These are phyloP conservation scores for Aspergillus chevalieri DNA, from an alignment of 2,329 filamentous ascomycete genomes.

Conservation along the genomic window DNA sequence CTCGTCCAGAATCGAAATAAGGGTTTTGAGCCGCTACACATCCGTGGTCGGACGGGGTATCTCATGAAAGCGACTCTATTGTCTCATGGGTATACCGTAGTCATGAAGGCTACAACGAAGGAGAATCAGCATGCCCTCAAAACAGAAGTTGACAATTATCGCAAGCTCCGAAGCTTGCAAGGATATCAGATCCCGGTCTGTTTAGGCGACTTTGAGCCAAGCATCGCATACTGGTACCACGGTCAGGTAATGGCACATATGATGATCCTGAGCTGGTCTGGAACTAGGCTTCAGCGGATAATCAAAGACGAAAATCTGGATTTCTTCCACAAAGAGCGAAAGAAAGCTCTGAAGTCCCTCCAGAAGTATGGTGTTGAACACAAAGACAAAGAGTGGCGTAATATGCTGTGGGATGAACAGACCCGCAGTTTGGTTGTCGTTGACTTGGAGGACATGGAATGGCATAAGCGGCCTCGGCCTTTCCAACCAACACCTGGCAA, in stretches of 20 bases:
- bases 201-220: conserved; percentile 16
- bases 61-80: conserved; percentile 23
- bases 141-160: conserved; percentile 20
- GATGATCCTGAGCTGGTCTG: conserved; percentile 15
- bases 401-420: conserved; percentile 19
- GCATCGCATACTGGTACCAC: conserved; percentile 19
- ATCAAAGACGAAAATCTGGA: conserved; percentile 11
- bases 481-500: conserved; percentile 12
- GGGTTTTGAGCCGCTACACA: conserved; percentile 19
- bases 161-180: conserved; percentile 14
- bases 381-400: conserved; percentile 17
- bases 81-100: conserved; percentile 22
- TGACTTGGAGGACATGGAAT: conserved; percentile 21
- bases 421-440: conserved; percentile 13
- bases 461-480: conserved; percentile 11
- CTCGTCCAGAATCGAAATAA: conserved; percentile 11
- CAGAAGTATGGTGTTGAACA: conserved; percentile 12
- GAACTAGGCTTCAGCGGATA: conserved; percentile 6
- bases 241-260: conserved; percentile 16
- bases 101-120: conserved; percentile 20
- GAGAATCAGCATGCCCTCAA: conserved; percentile 15
- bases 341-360: conserved; percentile 10
- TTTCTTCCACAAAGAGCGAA: conserved; percentile 11
- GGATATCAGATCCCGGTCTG: conserved; percentile 21
- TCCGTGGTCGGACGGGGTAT: conserved; percentile 20